A percentile compares a stretch with the other conserved stretches of the same genome.
phyloP scores from a whole-genome alignment of 257 asterid genomes.

The Paraleonurus japonicus region DNA sequence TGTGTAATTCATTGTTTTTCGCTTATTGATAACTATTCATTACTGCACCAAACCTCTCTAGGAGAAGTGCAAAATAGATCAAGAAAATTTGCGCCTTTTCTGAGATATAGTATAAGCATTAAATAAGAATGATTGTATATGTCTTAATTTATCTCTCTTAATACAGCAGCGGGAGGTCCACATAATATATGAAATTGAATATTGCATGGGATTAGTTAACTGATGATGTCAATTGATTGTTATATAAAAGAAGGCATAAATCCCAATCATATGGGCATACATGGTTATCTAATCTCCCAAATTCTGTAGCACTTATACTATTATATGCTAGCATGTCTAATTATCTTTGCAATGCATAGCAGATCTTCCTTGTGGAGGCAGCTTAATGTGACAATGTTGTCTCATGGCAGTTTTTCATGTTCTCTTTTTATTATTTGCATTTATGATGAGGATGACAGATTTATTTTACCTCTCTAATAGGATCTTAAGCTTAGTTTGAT shows the following conservation, averaged over 20 bases:
- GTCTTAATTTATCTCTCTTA: neutral
- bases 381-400: neutral
- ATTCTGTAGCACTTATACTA: neutral
- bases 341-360: neutral
- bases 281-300: neutral
- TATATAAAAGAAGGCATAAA: neutral
- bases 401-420: neutral
- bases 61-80: neutral
- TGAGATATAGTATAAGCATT: neutral
- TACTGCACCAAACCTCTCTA: neutral
- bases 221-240: neutral
- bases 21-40: neutral
- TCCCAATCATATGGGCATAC: neutral
- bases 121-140: neutral
- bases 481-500: constrained; percentile 4
- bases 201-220: neutral
- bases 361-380: neutral
- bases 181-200: neutral
- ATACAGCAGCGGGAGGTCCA: neutral
- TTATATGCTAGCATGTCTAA: neutral
- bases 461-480: neutral
- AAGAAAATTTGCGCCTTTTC: neutral
- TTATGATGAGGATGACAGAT: neutral
- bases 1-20: neutral
- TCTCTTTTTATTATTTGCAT: neutral